Percentiles rank a stretch among this genome's conserved stretches.
phyloP scores from a whole-genome alignment of 306 rosid genomes.

The Ormosia semicastrata region DNA sequence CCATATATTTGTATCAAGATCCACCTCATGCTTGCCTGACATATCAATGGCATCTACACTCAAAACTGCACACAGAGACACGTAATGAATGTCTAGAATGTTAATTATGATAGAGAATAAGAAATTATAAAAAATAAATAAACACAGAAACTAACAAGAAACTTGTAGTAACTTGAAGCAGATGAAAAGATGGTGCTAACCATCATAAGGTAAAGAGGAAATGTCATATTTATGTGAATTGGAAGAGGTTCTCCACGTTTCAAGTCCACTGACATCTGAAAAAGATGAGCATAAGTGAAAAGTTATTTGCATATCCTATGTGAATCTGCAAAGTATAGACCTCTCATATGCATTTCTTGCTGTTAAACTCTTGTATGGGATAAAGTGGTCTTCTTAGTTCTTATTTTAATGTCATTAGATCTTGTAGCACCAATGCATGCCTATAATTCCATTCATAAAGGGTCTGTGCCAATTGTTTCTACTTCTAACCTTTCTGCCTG shows the following conservation, averaged over 20 bases:
- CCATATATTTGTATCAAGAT: slow-evolving; percentile 96
- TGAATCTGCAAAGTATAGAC: neutral
- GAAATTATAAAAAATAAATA: neutral
- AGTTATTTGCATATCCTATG: neutral
- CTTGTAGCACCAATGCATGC: no score
- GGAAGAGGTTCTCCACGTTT: slow-evolving; percentile 97
- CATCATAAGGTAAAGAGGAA: slow-evolving; percentile 97
- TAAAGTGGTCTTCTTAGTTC: no score
- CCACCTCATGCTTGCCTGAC: slow-evolving; percentile 99
- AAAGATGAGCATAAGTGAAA: slow-evolving; percentile 4
- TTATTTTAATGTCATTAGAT: no score
- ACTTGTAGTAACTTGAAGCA: slow-evolving; percentile 11
- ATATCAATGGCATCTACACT: slow-evolving; percentile 96
- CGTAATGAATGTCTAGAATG: slow-evolving; percentile 7
- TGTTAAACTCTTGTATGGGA: neutral
- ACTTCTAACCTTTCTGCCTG: no score
- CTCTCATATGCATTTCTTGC: neutral
- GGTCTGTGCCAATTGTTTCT: no score
- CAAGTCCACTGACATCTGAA: slow-evolving; percentile 95
- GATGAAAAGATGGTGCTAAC: slow-evolving; percentile 43
- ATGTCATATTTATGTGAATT: slow-evolving; percentile 88
- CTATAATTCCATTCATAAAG: no score
- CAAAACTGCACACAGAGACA: slow-evolving; percentile 55
- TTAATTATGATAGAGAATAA: neutral
- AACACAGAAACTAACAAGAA: neutral